A percentile compares a stretch with the other conserved stretches of the same genome.
Evolutionary conservation across 176 grass and related monocot genomes (phyloP).

Genomic region (Ananas comosus): DNA sequence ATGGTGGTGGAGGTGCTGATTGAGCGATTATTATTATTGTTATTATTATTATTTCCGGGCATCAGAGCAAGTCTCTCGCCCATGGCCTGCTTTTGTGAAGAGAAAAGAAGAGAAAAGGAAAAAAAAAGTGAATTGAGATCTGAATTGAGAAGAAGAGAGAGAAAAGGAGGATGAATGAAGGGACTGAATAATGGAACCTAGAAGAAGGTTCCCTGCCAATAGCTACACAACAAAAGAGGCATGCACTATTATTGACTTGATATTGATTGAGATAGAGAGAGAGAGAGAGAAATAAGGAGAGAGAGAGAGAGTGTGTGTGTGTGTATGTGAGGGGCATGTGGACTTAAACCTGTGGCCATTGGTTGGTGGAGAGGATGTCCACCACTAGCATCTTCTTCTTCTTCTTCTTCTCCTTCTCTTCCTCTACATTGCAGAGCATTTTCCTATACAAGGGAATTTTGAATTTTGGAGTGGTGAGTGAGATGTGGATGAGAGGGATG

Average conservation of each 20-base stretch:
- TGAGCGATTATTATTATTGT: no score
- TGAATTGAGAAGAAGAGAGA: background rate
- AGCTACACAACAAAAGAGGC: slow-evolving; percentile 63
- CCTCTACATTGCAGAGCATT: no score
- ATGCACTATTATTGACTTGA: slow-evolving; percentile 64
- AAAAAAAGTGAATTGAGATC: background rate
- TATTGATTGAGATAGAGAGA: slow-evolving; percentile 37
- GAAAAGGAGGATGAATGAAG: background rate
- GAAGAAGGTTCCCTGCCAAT: slow-evolving; percentile 80
- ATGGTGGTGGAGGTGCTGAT: slow-evolving; percentile 24
- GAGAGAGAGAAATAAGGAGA: background rate
- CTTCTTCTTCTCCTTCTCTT: no score
- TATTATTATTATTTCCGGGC: no score
- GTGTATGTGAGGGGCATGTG: no score
- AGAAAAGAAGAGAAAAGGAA: background rate
- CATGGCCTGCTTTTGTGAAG: slow-evolving; percentile 27
- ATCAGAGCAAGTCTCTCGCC: slow-evolving; percentile 15
- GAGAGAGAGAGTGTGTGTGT: no score
- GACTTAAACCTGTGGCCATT: no score
- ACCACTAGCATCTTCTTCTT: no score
- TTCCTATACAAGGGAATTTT: no score
- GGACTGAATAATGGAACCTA: slow-evolving; percentile 33
- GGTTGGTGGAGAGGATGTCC: no score
- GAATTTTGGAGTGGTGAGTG: no score
- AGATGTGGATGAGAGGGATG: no score